Evolutionary conservation across 192 early-diverging fungal genomes (phyloP).

Genomic region (Podila horticola): DNA sequence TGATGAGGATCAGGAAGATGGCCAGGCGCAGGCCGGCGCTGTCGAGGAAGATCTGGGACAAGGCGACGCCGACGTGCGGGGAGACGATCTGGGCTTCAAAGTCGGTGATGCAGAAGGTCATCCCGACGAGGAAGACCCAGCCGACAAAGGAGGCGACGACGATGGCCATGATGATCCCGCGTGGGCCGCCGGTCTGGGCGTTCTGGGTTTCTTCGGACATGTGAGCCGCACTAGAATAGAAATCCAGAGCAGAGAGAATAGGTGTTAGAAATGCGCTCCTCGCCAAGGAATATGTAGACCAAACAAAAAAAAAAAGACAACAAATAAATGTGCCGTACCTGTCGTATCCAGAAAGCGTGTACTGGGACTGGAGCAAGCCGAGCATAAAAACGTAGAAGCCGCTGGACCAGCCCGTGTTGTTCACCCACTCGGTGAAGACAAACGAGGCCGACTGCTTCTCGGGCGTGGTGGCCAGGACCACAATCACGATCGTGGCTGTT

Average conservation of each 20-base stretch:
- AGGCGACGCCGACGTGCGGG: slow-evolving; percentile 49
- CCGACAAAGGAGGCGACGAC: slow-evolving; percentile 52
- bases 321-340: background rate
- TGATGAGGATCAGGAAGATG: slow-evolving; percentile 58
- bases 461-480: slow-evolving; percentile 53
- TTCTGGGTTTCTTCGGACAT: slow-evolving; percentile 67
- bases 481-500: slow-evolving; percentile 57
- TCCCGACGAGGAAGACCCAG: slow-evolving; percentile 56
- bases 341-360: slow-evolving; percentile 67
- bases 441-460: slow-evolving; percentile 51
- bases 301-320: background rate
- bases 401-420: slow-evolving; percentile 59
- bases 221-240: slow-evolving; percentile 19
- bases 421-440: slow-evolving; percentile 63
- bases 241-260: no score
- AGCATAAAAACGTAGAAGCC: slow-evolving; percentile 62
- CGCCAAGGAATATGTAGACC: no score
- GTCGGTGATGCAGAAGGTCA: slow-evolving; percentile 56
- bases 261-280: no score
- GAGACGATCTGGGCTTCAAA: slow-evolving; percentile 53
- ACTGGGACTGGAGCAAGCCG: slow-evolving; percentile 63
- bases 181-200: slow-evolving; percentile 59
- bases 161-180: slow-evolving; percentile 57
- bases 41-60: slow-evolving; percentile 59
- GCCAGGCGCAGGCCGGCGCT: slow-evolving; percentile 57